Percentiles rank a stretch among this genome's conserved stretches.
Conservation (phyloP, 805 yeast genomes). For the Spencermartinsiella europaea region DNA sequence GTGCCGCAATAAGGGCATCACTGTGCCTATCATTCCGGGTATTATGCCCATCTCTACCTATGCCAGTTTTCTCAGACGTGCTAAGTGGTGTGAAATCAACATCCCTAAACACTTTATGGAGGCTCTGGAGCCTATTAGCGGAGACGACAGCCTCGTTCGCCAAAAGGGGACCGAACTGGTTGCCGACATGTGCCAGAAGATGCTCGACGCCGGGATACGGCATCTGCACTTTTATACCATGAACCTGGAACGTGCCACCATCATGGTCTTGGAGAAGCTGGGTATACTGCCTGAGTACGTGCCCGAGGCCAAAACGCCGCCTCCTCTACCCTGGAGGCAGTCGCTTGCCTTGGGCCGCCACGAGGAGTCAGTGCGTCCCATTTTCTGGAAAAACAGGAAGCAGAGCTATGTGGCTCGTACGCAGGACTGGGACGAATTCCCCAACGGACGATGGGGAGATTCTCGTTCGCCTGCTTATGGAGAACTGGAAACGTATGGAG, state of each 20-base stretch:
- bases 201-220: slow-evolving; percentile 62
- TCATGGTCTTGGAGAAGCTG: slow-evolving; percentile 78
- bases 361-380: slow-evolving; percentile 83
- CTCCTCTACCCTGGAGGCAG: slow-evolving; percentile 77
- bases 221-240: slow-evolving; percentile 96
- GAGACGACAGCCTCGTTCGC: slow-evolving; percentile 85
- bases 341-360: slow-evolving; percentile 75
- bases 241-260: slow-evolving; percentile 89
- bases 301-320: slow-evolving; percentile 29
- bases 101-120: slow-evolving; percentile 71
- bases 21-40: slow-evolving; percentile 90
- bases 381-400: slow-evolving; percentile 93
- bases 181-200: slow-evolving; percentile 71
- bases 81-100: slow-evolving; percentile 84
- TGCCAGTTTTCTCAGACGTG: slow-evolving; percentile 87
- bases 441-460: slow-evolving; percentile 99
- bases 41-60: slow-evolving; percentile 98
- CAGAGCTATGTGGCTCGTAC: slow-evolving; percentile 86
- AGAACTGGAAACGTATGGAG: slow-evolving; percentile 76
- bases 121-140: slow-evolving; percentile 73
- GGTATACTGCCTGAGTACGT: slow-evolving; percentile 42
- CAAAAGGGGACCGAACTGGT: slow-evolving; percentile 78
- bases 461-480: slow-evolving; percentile 97
- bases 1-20: slow-evolving; percentile 66
- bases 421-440: slow-evolving; percentile 95